Evolutionary conservation across 177 flowering plant genomes (phyloP), one percentile per base, ranked within the genome.

Genomic region (Vitis hybrid): DNA sequence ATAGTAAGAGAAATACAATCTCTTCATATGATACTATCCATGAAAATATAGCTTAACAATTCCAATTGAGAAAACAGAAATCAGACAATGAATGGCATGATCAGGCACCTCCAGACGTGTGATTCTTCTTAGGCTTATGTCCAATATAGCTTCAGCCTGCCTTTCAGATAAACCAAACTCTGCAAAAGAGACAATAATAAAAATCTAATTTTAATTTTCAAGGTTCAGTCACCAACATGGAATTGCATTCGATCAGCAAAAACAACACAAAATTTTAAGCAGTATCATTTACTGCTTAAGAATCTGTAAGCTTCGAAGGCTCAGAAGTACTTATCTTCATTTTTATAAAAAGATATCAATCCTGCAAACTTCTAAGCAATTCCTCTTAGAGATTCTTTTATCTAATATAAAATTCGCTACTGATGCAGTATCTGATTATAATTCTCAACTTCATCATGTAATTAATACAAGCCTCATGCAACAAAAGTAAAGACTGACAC

Each of bases 61-160:
- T 19, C 18, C 16, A 6, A 34, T 48, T 3, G 8, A 48, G 65
- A 13, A 70, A 61, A 39, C 15, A 31, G 16, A 7, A 39, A 39
- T 39, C 29, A 26, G 45, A 13, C n/a, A 3, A 68, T 50, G 10
- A 65, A 13, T 16, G 19, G 51, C 14, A 63, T 14, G 50, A 51
- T 34, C 45, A 48, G 60, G 22, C 61, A 95, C 99, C 98, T 96
- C 99, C 71, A 90, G 91, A 67, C 70, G 71, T 63, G 90, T 89
- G 53, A 96, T 94, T 74, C 80, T 87, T 76, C 99, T 84, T 56
- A 93, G 77, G 76, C 81, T 88, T 60, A 93, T 93, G 78, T 90
- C 97, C 79, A 96, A 69, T 76, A 96, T 79, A 65, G 99, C 97
- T 68, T 93, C 98, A 74, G 98, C 97, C 86, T 96, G 99, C 77